Evolutionary conservation across 1,139 yeast species (phyloP).

Genomic region (Candida sp.): DNA sequence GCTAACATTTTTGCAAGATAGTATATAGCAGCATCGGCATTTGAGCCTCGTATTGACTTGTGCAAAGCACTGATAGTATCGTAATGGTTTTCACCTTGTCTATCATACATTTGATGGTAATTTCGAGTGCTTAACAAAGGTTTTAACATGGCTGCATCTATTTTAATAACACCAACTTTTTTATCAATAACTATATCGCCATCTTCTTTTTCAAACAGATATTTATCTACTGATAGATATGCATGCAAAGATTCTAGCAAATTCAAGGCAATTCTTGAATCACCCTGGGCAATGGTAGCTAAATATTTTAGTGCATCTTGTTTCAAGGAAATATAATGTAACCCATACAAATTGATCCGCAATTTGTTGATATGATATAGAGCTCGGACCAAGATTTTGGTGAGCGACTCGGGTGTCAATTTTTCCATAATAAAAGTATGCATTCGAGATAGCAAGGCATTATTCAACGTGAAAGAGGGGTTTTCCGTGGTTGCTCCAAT

Average conservation of each 20-base stretch:
- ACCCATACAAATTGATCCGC: slow-evolving; percentile 37
- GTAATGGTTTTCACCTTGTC: slow-evolving; percentile 88
- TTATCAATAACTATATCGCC: not conserved
- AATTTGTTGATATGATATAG: slow-evolving; percentile 57
- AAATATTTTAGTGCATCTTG: slow-evolving; percentile 64
- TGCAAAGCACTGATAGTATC: slow-evolving; percentile 95
- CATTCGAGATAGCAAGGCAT: slow-evolving; percentile 85
- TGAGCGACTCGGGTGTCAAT: slow-evolving; percentile 51
- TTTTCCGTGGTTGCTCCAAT: slow-evolving; percentile 98
- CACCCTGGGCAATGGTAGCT: slow-evolving; percentile 84
- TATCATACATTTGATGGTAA: slow-evolving; percentile 70
- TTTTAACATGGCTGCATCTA: slow-evolving; percentile 33
- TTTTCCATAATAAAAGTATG: slow-evolving; percentile 81
- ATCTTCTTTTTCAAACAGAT: slow-evolving; percentile 14
- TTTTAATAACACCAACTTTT: slow-evolving; percentile 26
- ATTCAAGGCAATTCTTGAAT: slow-evolving; percentile 80
- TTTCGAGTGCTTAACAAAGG: slow-evolving; percentile 34
- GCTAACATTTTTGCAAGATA: slow-evolving; percentile 83
- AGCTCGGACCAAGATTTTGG: slow-evolving; percentile 60
- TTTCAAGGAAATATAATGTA: slow-evolving; percentile 48
- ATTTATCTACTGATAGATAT: slow-evolving; percentile 33
- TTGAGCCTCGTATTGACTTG: slow-evolving; percentile 83
- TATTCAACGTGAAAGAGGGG: slow-evolving; percentile 87
- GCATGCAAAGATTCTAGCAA: slow-evolving; percentile 56
- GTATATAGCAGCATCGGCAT: slow-evolving; percentile 86